Percentiles rank a stretch among this genome's conserved stretches.
Evolutionary conservation across 345 rosid species (phyloP).

Genomic region (Salix brachista): DNA sequence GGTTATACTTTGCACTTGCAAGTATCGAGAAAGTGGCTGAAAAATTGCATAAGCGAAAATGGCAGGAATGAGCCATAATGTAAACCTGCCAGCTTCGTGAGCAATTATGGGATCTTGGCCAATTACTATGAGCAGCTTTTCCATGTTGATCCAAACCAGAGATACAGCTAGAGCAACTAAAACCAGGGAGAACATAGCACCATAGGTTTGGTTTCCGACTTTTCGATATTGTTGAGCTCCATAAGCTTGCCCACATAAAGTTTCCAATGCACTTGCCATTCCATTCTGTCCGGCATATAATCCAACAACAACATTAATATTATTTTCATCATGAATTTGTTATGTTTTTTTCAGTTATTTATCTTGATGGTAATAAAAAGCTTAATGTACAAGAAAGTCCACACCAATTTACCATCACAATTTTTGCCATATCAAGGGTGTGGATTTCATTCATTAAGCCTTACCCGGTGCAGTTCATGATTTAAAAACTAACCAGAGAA

Average conservation of each 20-base stretch:
- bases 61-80: conserved; percentile 16
- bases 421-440: not conserved
- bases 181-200: conserved; percentile 14
- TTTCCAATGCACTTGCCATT: conserved; percentile 17
- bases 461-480: not conserved
- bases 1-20: conserved; percentile 20
- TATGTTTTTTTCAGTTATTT: not conserved
- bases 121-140: not conserved
- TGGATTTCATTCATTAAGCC: not conserved
- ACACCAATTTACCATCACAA: too few relatives aligned
- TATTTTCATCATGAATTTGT: not conserved
- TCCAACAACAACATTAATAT: not conserved
- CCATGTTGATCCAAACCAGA: conserved; percentile 21
- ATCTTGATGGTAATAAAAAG: not conserved
- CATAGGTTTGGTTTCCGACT: conserved; percentile 17
- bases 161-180: conserved; percentile 8
- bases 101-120: conserved; percentile 22
- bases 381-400: not conserved
- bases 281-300: conserved; percentile 9
- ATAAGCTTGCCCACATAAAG: conserved; percentile 24
- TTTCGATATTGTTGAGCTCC: conserved; percentile 20
- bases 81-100: conserved; percentile 19
- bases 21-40: conserved; percentile 20
- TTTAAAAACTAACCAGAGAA: not conserved
- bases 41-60: conserved; percentile 17